Conservation (phyloP, 2,329 filamentous ascomycete genomes). For the Talaromyces sp. region DNA sequence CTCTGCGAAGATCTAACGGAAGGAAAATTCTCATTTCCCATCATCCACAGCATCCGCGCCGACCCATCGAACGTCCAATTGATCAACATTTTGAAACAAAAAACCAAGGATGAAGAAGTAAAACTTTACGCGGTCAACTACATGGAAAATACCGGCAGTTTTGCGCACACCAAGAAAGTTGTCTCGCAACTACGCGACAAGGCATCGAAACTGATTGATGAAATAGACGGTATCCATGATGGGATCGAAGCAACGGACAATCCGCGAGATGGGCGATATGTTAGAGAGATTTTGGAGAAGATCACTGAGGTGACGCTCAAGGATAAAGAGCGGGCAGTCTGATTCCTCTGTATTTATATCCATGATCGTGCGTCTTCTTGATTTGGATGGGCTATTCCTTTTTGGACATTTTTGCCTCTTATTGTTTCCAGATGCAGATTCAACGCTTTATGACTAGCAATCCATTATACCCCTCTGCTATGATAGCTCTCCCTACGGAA, state of each 20-base stretch:
- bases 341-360: neutral
- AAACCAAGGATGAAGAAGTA: constrained; percentile 78
- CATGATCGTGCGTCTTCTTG: neutral
- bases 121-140: constrained; percentile 88
- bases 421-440: neutral
- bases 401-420: neutral
- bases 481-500: neutral
- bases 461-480: constrained; percentile 12
- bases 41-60: constrained; percentile 83
- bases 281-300: constrained; percentile 66
- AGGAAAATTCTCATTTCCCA: constrained; percentile 93
- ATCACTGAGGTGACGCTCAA: constrained; percentile 49
- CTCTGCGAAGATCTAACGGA: constrained; percentile 94
- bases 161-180: constrained; percentile 75
- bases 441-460: neutral
- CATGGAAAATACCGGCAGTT: constrained; percentile 86
- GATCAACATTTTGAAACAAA: constrained; percentile 89
- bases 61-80: constrained; percentile 63
- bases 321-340: constrained; percentile 20
- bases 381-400: neutral
- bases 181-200: constrained; percentile 61
- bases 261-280: constrained; percentile 47
- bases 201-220: constrained; percentile 60
- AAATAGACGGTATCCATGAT: constrained; percentile 53
- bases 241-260: constrained; percentile 2